Evolutionary conservation across 257 asterid genomes (phyloP).

Genomic region (Petrea volubilis): DNA sequence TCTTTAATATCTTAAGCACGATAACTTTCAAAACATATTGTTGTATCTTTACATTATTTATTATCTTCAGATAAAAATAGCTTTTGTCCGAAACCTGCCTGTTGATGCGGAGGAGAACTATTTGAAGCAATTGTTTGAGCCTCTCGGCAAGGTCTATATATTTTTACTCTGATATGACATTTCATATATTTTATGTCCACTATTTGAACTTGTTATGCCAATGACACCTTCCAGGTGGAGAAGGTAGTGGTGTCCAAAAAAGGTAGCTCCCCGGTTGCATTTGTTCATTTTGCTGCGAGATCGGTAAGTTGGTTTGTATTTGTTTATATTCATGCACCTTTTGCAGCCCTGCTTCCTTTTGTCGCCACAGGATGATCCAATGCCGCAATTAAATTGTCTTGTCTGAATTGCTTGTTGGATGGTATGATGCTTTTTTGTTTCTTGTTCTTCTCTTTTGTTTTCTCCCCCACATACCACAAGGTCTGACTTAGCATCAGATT

Average conservation of each 20-base stretch:
- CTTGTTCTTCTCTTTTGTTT: background rate
- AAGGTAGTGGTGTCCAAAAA: slow-evolving; percentile 68
- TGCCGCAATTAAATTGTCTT: background rate
- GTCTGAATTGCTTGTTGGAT: slow-evolving; percentile 7
- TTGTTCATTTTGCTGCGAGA: slow-evolving; percentile 76
- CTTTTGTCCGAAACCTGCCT: slow-evolving; percentile 79
- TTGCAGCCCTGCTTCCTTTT: background rate
- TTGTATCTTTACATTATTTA: slow-evolving; percentile 22
- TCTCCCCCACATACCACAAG: background rate
- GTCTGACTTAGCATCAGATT: background rate
- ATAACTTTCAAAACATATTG: slow-evolving; percentile 12
- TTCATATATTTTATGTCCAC: slow-evolving; percentile 12
- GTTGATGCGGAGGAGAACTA: slow-evolving; percentile 68
- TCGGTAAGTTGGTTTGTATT: slow-evolving; percentile 50
- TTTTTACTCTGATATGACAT: slow-evolving; percentile 18
- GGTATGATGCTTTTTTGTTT: background rate
- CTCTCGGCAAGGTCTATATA: slow-evolving; percentile 72
- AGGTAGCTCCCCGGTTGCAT: slow-evolving; percentile 64
- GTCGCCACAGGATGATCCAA: background rate
- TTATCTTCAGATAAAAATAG: slow-evolving; percentile 73
- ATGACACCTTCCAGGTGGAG: slow-evolving; percentile 66
- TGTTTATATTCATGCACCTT: background rate
- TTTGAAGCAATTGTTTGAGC: slow-evolving; percentile 71
- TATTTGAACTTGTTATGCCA: slow-evolving; percentile 24
- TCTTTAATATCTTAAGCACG: slow-evolving; percentile 17